phyloP scores from a whole-genome alignment of 1,139 yeast genomes.

The Chernovozyma sophiae-reginae region DNA sequence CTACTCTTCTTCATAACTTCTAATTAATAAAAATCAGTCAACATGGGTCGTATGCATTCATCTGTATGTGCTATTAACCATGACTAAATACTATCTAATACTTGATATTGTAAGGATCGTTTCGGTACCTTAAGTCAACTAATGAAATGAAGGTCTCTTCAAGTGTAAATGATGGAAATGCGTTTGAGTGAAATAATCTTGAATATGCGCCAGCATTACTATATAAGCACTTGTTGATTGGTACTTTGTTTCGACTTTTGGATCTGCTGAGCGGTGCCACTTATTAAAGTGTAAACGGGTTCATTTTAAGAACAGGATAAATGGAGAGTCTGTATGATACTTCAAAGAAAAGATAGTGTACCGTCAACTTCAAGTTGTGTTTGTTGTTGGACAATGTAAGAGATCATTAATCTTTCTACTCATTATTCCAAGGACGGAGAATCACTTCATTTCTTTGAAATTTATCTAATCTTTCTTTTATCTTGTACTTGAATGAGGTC shows the following conservation, averaged over 20 bases:
- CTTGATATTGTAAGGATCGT: conserved; percentile 24
- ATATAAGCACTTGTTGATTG: conserved; percentile 30
- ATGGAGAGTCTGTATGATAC: too few relatives aligned
- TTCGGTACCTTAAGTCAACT: conserved; percentile 17
- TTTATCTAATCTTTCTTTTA: too few relatives aligned
- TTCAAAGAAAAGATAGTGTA: too few relatives aligned
- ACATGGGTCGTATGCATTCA: conserved; percentile 82
- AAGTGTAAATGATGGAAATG: conserved; percentile 21
- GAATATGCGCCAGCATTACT: conserved; percentile 3
- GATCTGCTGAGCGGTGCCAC: conserved; percentile 21
- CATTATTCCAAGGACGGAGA: too few relatives aligned
- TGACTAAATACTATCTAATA: conserved; percentile 6
- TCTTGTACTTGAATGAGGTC: too few relatives aligned
- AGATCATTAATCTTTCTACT: too few relatives aligned
- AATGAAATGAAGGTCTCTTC: conserved; percentile 24
- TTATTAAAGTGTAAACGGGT: conserved; percentile 13
- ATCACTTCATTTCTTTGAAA: too few relatives aligned
- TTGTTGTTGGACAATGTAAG: too few relatives aligned
- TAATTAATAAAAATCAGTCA: conserved; percentile 40
- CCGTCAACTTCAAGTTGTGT: too few relatives aligned
- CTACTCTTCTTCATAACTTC: conserved; percentile 3
- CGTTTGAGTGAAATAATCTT: background rate
- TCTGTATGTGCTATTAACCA: conserved; percentile 51
- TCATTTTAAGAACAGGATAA: too few relatives aligned
- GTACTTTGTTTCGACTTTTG: conserved; percentile 16